Base-by-base conservation (phyloP, 2,329 filamentous ascomycete genomes). In the Phialophora chinensis region DNA sequence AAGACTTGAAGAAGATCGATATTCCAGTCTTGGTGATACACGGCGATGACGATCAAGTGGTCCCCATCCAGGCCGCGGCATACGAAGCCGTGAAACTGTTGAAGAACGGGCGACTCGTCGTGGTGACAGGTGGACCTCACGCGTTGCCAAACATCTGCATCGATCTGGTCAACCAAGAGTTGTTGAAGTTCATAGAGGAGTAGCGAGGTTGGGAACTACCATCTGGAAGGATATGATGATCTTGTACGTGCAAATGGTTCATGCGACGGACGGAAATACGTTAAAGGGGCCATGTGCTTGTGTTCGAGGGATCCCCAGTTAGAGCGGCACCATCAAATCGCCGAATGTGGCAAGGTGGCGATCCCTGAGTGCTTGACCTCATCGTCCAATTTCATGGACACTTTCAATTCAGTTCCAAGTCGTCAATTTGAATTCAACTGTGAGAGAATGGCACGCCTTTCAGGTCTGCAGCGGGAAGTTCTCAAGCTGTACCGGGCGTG, bases 381-480 rank as follows among this genome's bases (percentile, higher is more conserved):
- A 5, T 35, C 14, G 17, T 10, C 10, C 53, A 31, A 35, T 55
- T 7, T 55, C 8, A 20, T 31, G 25, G 25, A 33, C 3, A 33
- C 7, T 35, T n/a, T 31, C 25, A 14, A 4, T 55, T 11, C 53
- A 20, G 8, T 55, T 33, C 8, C 11, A 44, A 7, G 4, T 52
- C 49, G 25, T 52, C 20, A 29, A 29, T 33, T 17, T 20, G 11
- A 33, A 53, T 6, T n/a, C 12, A 31, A 53, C 10, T 10, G 35
- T 10, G 11, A 57, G n/a, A 60, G 81, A 81, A 69, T 70, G 81
- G 53, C 53, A 55, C 85, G 88, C 73, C 82, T 93, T 29, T 96
- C 93, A 7, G 95, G 95, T 42, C 83, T 98, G n/a, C 94, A 98
- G 77, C 90, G 87, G 74, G 92, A 97, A 74, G 94, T 97, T 3